Conservation (phyloP, 1,139 yeast genomes). For the Lodderomyces oxycetoniae region DNA sequence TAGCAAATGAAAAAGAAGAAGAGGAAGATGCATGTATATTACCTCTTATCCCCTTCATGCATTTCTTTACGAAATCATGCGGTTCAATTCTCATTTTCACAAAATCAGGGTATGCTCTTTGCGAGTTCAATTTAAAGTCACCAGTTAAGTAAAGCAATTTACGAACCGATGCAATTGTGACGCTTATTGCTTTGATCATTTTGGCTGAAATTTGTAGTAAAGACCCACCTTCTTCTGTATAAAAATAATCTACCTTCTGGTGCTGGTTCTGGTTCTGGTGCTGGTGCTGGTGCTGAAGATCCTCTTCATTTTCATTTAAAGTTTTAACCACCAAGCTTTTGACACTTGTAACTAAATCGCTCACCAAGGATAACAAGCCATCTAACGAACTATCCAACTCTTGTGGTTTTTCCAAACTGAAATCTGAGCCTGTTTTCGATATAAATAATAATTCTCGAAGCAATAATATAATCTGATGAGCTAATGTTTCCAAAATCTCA, state of each 20-base stretch:
- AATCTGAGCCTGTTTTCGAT: slow-evolving; percentile 51
- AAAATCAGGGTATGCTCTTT: slow-evolving; percentile 73
- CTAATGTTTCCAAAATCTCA: slow-evolving; percentile 57
- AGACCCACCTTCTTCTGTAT: slow-evolving; percentile 64
- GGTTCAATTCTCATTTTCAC: slow-evolving; percentile 55
- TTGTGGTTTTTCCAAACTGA: slow-evolving; percentile 36
- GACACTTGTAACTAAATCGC: slow-evolving; percentile 62
- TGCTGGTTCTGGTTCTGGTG: slow-evolving; percentile 9
- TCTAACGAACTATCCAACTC: slow-evolving; percentile 56
- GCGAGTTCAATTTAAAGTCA: slow-evolving; percentile 63
- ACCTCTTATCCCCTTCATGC: slow-evolving; percentile 45
- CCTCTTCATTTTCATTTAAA: slow-evolving; percentile 35
- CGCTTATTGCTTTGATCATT: slow-evolving; percentile 56
- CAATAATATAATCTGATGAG: slow-evolving; percentile 63
- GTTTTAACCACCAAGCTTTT: slow-evolving; percentile 58
- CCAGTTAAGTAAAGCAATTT: slow-evolving; percentile 52
- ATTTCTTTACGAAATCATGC: slow-evolving; percentile 53
- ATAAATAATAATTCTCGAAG: slow-evolving; percentile 62
- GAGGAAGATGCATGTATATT: slow-evolving; percentile 7
- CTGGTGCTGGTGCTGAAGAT: slow-evolving; percentile 13
- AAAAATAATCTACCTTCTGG: slow-evolving; percentile 42
- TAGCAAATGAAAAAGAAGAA: neutral
- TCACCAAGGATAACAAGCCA: slow-evolving; percentile 53
- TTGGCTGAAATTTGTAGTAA: slow-evolving; percentile 58
- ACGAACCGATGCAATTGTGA: slow-evolving; percentile 43